phyloP scores from a whole-genome alignment of 2,329 filamentous ascomycete genomes.

The Cyclaneusma minus region DNA sequence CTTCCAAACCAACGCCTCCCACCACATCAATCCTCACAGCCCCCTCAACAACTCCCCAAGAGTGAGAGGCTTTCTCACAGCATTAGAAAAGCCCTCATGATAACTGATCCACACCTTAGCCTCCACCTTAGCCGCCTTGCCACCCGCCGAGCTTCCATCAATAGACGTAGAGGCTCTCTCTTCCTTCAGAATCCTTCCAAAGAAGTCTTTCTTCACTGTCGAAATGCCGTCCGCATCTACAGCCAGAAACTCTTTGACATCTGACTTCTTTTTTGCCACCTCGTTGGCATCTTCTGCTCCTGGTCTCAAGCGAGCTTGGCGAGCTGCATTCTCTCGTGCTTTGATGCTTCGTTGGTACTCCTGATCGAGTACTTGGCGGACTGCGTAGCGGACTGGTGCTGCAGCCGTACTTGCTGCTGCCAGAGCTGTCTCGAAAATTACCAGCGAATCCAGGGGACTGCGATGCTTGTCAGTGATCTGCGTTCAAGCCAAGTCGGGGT shows the following conservation, averaged over 20 bases:
- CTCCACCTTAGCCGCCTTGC: conserved; percentile 24
- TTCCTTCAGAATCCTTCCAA: conserved; percentile 52
- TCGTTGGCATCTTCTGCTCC: conserved; percentile 24
- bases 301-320: conserved; percentile 49
- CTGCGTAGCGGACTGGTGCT: conserved; percentile 73
- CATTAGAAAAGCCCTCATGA: conserved; percentile 84
- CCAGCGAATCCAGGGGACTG: conserved; percentile 59
- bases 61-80: conserved; percentile 75
- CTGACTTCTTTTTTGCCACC: conserved; percentile 11
- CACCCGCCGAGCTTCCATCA: conserved; percentile 21
- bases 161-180: conserved; percentile 23
- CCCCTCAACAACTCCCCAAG: conserved; percentile 62
- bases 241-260: too few species aligned
- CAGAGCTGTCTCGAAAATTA: conserved; percentile 55
- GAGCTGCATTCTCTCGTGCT: conserved; percentile 47
- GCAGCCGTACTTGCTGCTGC: conserved; percentile 36
- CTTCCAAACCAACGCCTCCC: too few species aligned
- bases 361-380: conserved; percentile 84
- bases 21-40: too few species aligned
- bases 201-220: conserved; percentile 65
- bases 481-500: conserved; percentile 1
- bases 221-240: conserved; percentile 5
- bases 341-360: conserved; percentile 65
- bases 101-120: conserved; percentile 73
- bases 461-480: conserved; percentile 2